These are phyloP conservation scores for Rhamnella rubrinervis DNA, from an alignment of 331 rosid species.

Conservation along the genomic window DNA sequence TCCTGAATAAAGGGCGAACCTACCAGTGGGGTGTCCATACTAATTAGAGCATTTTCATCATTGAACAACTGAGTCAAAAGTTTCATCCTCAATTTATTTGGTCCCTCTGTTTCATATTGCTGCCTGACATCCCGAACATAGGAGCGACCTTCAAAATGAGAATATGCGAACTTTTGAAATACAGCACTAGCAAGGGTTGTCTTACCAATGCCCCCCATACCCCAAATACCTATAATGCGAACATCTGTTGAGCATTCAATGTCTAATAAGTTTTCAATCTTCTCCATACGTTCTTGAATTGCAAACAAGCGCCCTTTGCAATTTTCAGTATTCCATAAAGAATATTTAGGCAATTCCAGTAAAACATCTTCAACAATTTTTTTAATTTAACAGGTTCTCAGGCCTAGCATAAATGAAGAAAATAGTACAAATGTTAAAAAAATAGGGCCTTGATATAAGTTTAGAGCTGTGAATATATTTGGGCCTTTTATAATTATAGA, in stretches of 20 bases:
- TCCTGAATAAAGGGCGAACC: background rate
- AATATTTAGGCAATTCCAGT: too few relatives aligned
- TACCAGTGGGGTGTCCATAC: background rate
- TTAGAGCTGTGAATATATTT: too few relatives aligned
- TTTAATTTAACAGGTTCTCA: background rate
- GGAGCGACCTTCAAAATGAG: background rate
- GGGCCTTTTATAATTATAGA: too few relatives aligned
- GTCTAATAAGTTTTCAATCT: too few relatives aligned
- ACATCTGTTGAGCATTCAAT: too few relatives aligned
- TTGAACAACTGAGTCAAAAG: background rate
- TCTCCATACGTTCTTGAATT: too few relatives aligned
- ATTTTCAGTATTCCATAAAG: too few relatives aligned
- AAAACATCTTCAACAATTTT: background rate
- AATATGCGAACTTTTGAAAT: background rate
- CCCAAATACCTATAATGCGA: background rate
- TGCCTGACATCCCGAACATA: background rate
- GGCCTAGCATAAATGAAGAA: background rate
- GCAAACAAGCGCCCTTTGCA: too few relatives aligned
- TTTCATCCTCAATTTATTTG: too few relatives aligned
- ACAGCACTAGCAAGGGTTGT: background rate
- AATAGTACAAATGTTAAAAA: background rate
- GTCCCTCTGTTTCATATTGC: background rate
- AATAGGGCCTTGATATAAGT: background rate
- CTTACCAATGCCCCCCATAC: constrained; percentile 1
- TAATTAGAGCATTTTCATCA: background rate